phyloP scores from a whole-genome alignment of 495 filamentous ascomycete species.

The Neurospora sp. region DNA sequence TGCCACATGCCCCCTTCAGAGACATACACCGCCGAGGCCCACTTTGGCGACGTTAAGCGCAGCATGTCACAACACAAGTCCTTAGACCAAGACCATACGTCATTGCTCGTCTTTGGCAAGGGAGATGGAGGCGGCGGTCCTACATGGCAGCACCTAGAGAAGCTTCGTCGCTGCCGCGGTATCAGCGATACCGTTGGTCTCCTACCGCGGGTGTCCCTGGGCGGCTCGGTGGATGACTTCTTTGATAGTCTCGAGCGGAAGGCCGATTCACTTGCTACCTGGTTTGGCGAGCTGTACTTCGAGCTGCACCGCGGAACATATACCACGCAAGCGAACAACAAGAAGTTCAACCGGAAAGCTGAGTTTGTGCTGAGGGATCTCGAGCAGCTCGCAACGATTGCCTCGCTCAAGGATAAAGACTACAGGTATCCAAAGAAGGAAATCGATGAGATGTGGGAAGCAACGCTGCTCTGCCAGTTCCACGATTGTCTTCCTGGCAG shows the following conservation, averaged over 20 bases:
- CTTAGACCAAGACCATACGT: conserved; percentile 79
- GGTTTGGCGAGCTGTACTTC: conserved; percentile 97
- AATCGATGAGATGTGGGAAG: conserved; percentile 92
- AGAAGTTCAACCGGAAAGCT: conserved; percentile 78
- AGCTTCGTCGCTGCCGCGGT: conserved; percentile 87
- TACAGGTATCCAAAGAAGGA: conserved; percentile 89
- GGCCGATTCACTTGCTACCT: conserved; percentile 77
- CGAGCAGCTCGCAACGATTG: conserved; percentile 80
- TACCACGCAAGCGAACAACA: conserved; percentile 95
- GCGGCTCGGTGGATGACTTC: conserved; percentile 91
- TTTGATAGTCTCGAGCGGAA: conserved; percentile 71
- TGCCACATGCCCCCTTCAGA: conserved; percentile 94
- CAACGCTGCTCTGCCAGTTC: conserved; percentile 79
- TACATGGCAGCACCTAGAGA: conserved; percentile 88
- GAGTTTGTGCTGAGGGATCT: conserved; percentile 80
- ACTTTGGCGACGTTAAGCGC: conserved; percentile 91
- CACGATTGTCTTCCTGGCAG: conserved; percentile 96
- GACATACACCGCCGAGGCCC: conserved; percentile 87
- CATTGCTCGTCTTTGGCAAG: conserved; percentile 86
- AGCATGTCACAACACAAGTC: conserved; percentile 92
- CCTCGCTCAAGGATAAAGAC: conserved; percentile 54
- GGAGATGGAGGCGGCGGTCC: conserved; percentile 94
- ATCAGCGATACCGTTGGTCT: conserved; percentile 79
- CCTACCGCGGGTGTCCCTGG: conserved; percentile 81
- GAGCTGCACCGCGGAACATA: conserved; percentile 95